phyloP scores from a whole-genome alignment of 148 eudicot genomes.

The Agrostemma githago region DNA sequence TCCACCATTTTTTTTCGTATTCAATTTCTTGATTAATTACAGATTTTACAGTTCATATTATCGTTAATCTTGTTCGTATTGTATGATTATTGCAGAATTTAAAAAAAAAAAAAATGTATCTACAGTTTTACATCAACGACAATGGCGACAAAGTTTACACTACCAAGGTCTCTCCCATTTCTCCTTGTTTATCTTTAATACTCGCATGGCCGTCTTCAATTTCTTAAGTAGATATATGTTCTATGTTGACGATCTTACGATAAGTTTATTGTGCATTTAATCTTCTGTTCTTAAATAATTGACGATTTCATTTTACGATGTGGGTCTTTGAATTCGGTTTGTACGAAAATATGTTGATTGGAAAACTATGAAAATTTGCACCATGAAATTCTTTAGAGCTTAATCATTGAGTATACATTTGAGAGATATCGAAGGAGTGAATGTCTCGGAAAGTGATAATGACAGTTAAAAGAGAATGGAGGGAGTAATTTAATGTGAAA shows the following conservation, averaged over 20 bases:
- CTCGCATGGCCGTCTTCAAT: neutral
- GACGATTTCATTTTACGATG: no score
- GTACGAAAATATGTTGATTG: neutral
- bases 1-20: neutral
- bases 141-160: slow-evolving; percentile 98
- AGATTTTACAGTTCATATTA: neutral
- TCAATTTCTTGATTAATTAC: neutral
- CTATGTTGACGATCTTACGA: neutral
- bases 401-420: no score
- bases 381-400: no score
- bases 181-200: neutral
- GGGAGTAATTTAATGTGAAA: no score
- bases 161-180: slow-evolving; percentile 52
- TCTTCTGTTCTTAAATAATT: neutral
- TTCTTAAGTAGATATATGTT: neutral
- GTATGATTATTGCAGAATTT: neutral
- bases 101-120: slow-evolving; percentile 53
- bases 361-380: no score
- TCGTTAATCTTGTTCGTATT: neutral
- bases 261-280: neutral
- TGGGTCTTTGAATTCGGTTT: neutral
- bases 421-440: no score
- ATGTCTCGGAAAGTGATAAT: no score
- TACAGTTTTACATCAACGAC: slow-evolving; percentile 87
- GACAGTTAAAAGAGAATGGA: no score